Evolutionary conservation across 2,329 filamentous ascomycete species (phyloP).

Genomic region (Aspergillus sp.): DNA sequence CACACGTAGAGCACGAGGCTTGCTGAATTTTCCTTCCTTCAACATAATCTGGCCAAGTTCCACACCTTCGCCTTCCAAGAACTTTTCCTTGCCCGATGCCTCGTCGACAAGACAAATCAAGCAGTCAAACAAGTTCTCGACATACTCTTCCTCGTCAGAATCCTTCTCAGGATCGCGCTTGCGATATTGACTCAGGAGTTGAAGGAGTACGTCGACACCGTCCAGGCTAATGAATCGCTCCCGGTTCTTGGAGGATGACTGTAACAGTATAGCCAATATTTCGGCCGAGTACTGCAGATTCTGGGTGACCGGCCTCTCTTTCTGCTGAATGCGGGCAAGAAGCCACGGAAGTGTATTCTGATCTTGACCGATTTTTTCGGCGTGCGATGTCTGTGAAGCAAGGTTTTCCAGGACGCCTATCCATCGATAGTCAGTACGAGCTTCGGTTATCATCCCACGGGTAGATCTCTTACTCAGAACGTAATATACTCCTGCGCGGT

Average conservation of each 20-base stretch:
- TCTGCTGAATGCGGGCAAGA: constrained; percentile 66
- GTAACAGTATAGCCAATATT: constrained; percentile 82
- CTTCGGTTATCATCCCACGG: not conserved
- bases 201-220: constrained; percentile 75
- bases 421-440: constrained; percentile 13
- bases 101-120: constrained; percentile 79
- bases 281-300: constrained; percentile 97
- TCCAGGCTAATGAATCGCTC: constrained; percentile 63
- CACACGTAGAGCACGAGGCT: constrained; percentile 72
- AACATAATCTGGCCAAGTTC: constrained; percentile 92
- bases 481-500: constrained; percentile 84
- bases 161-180: constrained; percentile 82
- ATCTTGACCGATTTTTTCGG: constrained; percentile 70
- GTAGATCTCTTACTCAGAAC: constrained; percentile 54
- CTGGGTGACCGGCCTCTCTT: constrained; percentile 70
- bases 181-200: constrained; percentile 80
- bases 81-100: constrained; percentile 70
- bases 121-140: constrained; percentile 89
- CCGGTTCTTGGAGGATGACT: constrained; percentile 68
- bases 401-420: constrained; percentile 77
- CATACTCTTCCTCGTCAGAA: constrained; percentile 88
- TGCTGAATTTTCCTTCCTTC: constrained; percentile 81
- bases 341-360: constrained; percentile 73
- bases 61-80: constrained; percentile 85
- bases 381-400: constrained; percentile 66